A percentile compares a stretch with the other conserved stretches of the same genome.
Evolutionary conservation across 768 basidiomycete genomes (phyloP).

Genomic region (Boletus insuetus): DNA sequence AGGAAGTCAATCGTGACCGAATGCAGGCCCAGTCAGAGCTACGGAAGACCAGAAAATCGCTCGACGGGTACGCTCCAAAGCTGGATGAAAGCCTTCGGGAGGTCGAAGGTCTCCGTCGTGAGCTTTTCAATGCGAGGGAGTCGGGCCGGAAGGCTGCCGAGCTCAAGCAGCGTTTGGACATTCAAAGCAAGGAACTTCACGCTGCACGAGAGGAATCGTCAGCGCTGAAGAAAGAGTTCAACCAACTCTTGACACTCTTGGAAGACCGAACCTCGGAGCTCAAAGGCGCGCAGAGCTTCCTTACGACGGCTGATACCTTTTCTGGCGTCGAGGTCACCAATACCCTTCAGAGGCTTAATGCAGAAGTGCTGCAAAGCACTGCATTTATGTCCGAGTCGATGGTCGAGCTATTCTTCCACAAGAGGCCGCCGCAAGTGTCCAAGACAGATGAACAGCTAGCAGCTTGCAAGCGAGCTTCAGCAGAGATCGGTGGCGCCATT

Average conservation of each 20-base stretch:
- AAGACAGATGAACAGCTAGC: constrained; percentile 23
- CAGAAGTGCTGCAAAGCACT: constrained; percentile 47
- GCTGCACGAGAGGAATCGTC: constrained; percentile 29
- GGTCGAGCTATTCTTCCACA: constrained; percentile 39
- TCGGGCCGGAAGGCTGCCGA: constrained; percentile 7
- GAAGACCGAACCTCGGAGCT: constrained; percentile 43
- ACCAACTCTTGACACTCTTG: constrained; percentile 31
- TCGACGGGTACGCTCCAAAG: constrained; percentile 17
- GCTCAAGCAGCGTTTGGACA: constrained; percentile 15
- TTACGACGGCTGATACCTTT: constrained; percentile 40
- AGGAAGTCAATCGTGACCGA: constrained; percentile 24
- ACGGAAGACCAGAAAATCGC: constrained; percentile 14
- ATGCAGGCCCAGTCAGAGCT: constrained; percentile 22
- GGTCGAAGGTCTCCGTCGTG: constrained; percentile 15
- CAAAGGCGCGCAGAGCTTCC: constrained; percentile 45
- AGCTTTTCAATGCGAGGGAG: constrained; percentile 15
- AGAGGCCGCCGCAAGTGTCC: constrained; percentile 1
- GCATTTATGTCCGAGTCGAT: constrained; percentile 47
- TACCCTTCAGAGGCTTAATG: constrained; percentile 45
- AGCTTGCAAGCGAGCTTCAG: constrained; percentile 22
- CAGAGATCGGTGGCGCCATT: constrained; percentile 19
- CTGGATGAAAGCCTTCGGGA: constrained; percentile 20
- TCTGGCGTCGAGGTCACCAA: constrained; percentile 45
- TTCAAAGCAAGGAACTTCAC: constrained; percentile 21
- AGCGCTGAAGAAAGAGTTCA: constrained; percentile 26